Conservation (phyloP, 352 stramenopile genomes). For the Phytophthora pseudosyringae region DNA sequence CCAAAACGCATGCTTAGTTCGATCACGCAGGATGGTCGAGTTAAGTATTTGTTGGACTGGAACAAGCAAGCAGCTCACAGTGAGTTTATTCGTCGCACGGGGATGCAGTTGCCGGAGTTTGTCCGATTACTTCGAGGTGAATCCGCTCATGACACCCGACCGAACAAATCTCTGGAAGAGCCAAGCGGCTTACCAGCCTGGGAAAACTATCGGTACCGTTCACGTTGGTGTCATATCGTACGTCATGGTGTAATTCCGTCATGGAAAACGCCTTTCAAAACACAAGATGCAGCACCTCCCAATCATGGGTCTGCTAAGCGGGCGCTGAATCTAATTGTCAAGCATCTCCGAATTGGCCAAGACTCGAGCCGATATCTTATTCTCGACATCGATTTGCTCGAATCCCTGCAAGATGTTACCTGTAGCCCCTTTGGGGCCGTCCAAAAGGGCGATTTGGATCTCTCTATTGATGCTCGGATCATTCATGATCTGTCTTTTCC, state of each 20-base stretch:
- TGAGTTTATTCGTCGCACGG: background rate
- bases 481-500: slow-evolving; percentile 17
- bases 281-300: background rate
- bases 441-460: slow-evolving; percentile 5
- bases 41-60: background rate
- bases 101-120: background rate
- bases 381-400: slow-evolving; percentile 13
- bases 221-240: background rate
- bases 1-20: background rate
- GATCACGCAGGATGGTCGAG: background rate
- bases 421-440: slow-evolving; percentile 23
- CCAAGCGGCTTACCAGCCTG: background rate
- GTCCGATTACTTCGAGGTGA: background rate
- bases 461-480: background rate
- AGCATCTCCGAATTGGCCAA: slow-evolving; percentile 18
- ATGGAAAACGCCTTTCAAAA: background rate
- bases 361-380: slow-evolving; percentile 18
- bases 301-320: slow-evolving; percentile 16
- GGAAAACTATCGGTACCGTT: background rate
- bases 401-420: background rate
- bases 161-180: background rate
- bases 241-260: background rate
- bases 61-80: background rate
- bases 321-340: slow-evolving; percentile 18
- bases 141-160: background rate